Base-by-base conservation (phyloP, 176 grass and related monocot genomes). In the Coix lacrymajobi region DNA sequence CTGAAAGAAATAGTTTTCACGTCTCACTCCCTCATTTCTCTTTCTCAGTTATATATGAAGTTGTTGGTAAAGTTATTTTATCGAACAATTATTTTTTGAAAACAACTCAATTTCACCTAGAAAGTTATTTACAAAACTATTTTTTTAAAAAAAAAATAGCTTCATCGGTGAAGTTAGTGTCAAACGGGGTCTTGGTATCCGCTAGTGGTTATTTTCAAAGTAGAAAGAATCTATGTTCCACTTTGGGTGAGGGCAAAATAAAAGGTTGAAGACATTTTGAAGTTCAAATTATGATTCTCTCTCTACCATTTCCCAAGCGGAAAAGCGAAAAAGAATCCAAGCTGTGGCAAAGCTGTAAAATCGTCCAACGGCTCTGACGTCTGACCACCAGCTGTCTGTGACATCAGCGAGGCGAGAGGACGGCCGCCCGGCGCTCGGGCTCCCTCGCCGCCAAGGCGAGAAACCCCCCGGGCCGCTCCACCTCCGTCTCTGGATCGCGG, bases 301-400 rank as follows among this genome's bases (percentile, higher is more conserved):
- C 6, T 31, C 52, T 39, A 37, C 57, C 28, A 10, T 60, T 69
- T 76, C 46, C 63, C 66, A 62, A 12, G 13, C 43, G 26, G 37
- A 71, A 72, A 66, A 19, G 33, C 38, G 45, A 12, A 58, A 76
- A 43, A 10, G 26, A 41, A 82, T 62, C 19, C 79, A 2, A 54
- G 30, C 73, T 61, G 68, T 81, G 83, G 88, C 79, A 86, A 74
- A 40, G 36, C 83, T 60, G 83, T 79, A 32, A 78, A 77, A 76
- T 70, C 72, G 28, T 46, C 49, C 80, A 28, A 73, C 71, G 33
- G 9, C 51, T 69, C 3, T 14, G 44, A 16, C 46, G n/a, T 51
- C 74, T 76, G 78, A 48, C 24, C 79, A 73, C 72, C 88, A 87
- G 88, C 79, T 87, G 79, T 62, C 25, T 26, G 19, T 52, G 60